A percentile compares a stretch with the other conserved stretches of the same genome.
Conservation (phyloP, 192 early-diverging fungal species). For the Backusella sp. region DNA sequence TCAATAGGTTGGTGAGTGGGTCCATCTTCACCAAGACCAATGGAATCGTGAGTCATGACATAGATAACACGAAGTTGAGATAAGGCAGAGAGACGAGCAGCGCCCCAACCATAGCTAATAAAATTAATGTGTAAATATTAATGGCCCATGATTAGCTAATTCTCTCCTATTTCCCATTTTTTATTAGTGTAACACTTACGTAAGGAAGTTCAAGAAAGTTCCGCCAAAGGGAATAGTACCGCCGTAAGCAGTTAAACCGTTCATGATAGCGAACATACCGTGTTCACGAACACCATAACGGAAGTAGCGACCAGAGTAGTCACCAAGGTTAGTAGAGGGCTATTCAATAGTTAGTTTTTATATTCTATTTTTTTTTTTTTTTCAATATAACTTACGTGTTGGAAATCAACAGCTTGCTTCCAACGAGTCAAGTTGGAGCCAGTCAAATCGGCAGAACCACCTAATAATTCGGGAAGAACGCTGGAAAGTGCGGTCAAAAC, state of each 20-base stretch:
- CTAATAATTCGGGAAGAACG: conserved; percentile 79
- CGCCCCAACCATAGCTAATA: conserved; percentile 70
- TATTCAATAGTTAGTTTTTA: neutral
- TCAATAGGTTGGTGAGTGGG: conserved; percentile 99
- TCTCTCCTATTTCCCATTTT: conserved; percentile 4
- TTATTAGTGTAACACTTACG: conserved; percentile 44
- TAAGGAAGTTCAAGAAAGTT: conserved; percentile 94
- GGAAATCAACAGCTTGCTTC: conserved; percentile 96
- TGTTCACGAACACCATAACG: conserved; percentile 98
- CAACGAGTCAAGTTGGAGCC: conserved; percentile 95
- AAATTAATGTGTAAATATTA: neutral
- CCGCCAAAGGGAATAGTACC: conserved; percentile 82
- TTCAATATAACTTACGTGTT: conserved; percentile 42
- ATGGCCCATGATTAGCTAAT: neutral
- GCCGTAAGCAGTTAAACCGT: conserved; percentile 88
- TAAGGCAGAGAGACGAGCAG: conserved; percentile 87
- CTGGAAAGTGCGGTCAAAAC: conserved; percentile 83
- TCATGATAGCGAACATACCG: conserved; percentile 92
- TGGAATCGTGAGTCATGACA: conserved; percentile 99
- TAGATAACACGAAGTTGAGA: conserved; percentile 89
- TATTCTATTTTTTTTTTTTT: neutral
- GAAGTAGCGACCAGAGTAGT: conserved; percentile 85
- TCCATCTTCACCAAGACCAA: conserved; percentile 98
- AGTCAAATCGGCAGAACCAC: conserved; percentile 97
- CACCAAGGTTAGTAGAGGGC: conserved; percentile 65